These are phyloP conservation scores for Lentinus brumalis DNA, from an alignment of 768 basidiomycete species.

Conservation along the genomic window DNA sequence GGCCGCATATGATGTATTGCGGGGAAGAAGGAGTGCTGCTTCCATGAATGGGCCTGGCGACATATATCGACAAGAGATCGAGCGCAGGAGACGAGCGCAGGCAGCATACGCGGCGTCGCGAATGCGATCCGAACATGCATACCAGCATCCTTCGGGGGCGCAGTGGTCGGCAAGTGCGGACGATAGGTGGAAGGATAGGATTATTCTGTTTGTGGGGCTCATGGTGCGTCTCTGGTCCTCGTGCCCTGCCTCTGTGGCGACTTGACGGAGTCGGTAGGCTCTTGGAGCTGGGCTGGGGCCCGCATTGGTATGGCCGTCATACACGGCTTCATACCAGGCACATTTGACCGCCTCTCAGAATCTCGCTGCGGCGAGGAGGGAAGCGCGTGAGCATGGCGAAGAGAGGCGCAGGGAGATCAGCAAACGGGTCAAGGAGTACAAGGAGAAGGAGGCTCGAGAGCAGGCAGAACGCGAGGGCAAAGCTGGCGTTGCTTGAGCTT, in stretches of 20 bases:
- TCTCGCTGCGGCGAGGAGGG: conserved; percentile 58
- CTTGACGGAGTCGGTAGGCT: conserved; percentile 33
- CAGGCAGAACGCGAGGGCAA: neutral
- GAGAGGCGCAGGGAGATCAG: conserved; percentile 54
- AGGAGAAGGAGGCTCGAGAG: conserved; percentile 14
- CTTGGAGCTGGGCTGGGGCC: conserved; percentile 50
- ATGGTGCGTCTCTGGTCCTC: conserved; percentile 39
- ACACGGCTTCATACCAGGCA: conserved; percentile 39
- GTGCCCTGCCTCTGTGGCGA: neutral
- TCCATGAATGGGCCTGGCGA: conserved; percentile 34
- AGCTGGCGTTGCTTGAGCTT: too few relatives aligned
- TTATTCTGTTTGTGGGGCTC: conserved; percentile 51
- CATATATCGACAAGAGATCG: conserved; percentile 53
- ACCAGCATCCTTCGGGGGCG: conserved; percentile 15
- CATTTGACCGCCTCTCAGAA: conserved; percentile 58
- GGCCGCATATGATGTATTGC: conserved; percentile 61
- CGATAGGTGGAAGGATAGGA: conserved; percentile 52
- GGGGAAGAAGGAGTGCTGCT: conserved; percentile 35
- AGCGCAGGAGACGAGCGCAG: conserved; percentile 42
- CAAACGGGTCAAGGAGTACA: conserved; percentile 45
- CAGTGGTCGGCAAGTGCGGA: conserved; percentile 38
- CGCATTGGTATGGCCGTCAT: conserved; percentile 37
- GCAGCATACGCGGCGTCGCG: conserved; percentile 34
- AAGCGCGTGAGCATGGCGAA: conserved; percentile 56
- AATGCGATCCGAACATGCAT: conserved; percentile 29